Percentiles rank a stretch among this genome's conserved stretches.
Conservation (phyloP, 2,329 filamentous ascomycete species). For the Rutstroemia sp. region DNA sequence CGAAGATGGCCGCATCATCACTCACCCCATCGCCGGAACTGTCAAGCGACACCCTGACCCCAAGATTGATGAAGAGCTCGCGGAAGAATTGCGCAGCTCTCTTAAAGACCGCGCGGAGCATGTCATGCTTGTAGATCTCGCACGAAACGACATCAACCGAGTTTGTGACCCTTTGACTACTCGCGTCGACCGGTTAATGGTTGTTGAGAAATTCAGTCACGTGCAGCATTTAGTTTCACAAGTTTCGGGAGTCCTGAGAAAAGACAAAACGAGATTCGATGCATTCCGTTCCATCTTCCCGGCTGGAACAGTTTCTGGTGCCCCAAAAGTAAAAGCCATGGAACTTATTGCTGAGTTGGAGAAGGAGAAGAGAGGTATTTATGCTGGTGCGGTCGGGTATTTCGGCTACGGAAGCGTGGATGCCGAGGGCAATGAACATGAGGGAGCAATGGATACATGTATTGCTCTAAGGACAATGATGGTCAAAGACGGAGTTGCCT, state of each 20-base stretch:
- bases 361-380: slow-evolving; percentile 87
- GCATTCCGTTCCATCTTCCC: slow-evolving; percentile 96
- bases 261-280: slow-evolving; percentile 83
- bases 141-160: slow-evolving; percentile 92
- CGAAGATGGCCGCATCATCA: slow-evolving; percentile 80
- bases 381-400: slow-evolving; percentile 93
- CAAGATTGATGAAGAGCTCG: slow-evolving; percentile 75
- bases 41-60: slow-evolving; percentile 77
- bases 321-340: slow-evolving; percentile 95
- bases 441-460: slow-evolving; percentile 88
- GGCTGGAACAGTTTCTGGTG: slow-evolving; percentile 89
- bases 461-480: slow-evolving; percentile 78
- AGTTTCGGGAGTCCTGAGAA: slow-evolving; percentile 81
- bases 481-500: slow-evolving; percentile 83
- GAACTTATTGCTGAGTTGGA: slow-evolving; percentile 93
- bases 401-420: slow-evolving; percentile 80
- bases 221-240: slow-evolving; percentile 96
- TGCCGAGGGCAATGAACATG: slow-evolving; percentile 50
- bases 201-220: slow-evolving; percentile 89
- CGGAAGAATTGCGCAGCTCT: slow-evolving; percentile 66
- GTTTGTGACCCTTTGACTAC: slow-evolving; percentile 88
- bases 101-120: slow-evolving; percentile 92
- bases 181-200: slow-evolving; percentile 89
- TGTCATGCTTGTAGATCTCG: slow-evolving; percentile 96
- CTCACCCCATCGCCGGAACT: slow-evolving; percentile 94